Base-by-base conservation (phyloP, 768 basidiomycete species). In the Tricholoma terreum region DNA sequence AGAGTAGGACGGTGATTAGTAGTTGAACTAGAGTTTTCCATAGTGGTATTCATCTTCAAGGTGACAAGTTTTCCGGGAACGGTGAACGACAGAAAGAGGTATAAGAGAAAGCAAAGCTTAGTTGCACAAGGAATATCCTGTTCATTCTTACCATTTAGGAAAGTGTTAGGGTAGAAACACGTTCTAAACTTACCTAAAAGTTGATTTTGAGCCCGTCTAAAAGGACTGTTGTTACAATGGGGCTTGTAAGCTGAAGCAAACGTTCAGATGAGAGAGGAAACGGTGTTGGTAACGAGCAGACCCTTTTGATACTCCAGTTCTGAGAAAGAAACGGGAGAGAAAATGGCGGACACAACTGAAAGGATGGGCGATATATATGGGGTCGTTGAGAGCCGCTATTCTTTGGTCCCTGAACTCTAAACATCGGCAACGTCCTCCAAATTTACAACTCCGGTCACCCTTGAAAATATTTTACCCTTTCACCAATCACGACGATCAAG, bases 201-300 rank as follows among this genome's bases (percentile, higher is more conserved):
- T 81, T 80, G 81, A 82, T 80, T 85, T 84, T 83, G 78, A 80
- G 84, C 83, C 84, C 79, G 84, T 87, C 84, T 85, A 84, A 79
- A 81, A 79, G 82, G 80, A 84, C 76, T 90, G 88, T 79, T 90
- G 85, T 69, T 92, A 92, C 89, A 92, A 83, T 79, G 77, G 73
- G 80, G 82, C 79, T 77, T 72, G 68, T 74, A 31, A 77, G 80
- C 69, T 69, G 66, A 54, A 56, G 58, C 58, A 58, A 52, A 48
- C 42, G 54, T 57, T 66, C 54, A 54, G 63, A 58, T 56, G 40
- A 52, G 24, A 49, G 61, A 63, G 58, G 61, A 62, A n/a, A 55
- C 60, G 65, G 45, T 19, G 60, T 52, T 63, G 49, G 55, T 64
- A 49, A 50, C 58, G 63, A 58, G 67, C 72, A 60, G 61, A 79